Percentiles rank a stretch among this genome's conserved stretches.
Evolutionary conservation across 768 basidiomycete species (phyloP).

Genomic region (Pulveroboletus sp.): DNA sequence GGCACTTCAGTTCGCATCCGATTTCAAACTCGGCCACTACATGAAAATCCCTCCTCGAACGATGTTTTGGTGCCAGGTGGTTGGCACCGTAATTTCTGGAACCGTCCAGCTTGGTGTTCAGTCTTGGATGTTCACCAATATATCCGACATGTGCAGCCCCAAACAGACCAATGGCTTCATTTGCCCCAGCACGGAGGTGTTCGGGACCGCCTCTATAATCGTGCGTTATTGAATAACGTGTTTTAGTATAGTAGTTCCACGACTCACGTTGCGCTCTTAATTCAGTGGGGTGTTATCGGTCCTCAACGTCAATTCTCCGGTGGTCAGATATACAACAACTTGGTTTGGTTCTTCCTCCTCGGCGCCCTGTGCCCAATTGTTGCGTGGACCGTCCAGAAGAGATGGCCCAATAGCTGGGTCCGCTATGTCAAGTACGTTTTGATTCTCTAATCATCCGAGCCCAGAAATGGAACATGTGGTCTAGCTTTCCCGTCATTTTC

Average conservation of each 20-base stretch:
- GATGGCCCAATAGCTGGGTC: slow-evolving; percentile 61
- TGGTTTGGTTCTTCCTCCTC: slow-evolving; percentile 76
- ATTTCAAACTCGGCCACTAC: slow-evolving; percentile 75
- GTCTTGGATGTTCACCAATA: slow-evolving; percentile 49
- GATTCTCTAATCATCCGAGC: not conserved
- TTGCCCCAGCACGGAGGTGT: slow-evolving; percentile 37
- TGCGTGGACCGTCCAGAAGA: slow-evolving; percentile 48
- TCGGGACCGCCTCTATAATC: slow-evolving; percentile 46
- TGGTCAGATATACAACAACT: slow-evolving; percentile 58
- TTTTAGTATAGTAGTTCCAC: not conserved
- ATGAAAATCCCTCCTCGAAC: slow-evolving; percentile 64
- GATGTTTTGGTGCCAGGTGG: slow-evolving; percentile 67
- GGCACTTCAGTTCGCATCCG: slow-evolving; percentile 65
- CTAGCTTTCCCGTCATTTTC: slow-evolving; percentile 49
- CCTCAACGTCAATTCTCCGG: slow-evolving; percentile 68
- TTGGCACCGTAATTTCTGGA: slow-evolving; percentile 56
- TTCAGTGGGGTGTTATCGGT: slow-evolving; percentile 72
- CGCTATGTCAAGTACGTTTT: slow-evolving; percentile 59
- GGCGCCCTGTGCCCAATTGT: slow-evolving; percentile 60
- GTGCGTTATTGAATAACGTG: slow-evolving; percentile 34
- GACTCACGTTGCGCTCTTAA: not conserved
- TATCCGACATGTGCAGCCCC: slow-evolving; percentile 30
- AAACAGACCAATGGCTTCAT: slow-evolving; percentile 26
- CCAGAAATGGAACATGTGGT: not conserved
- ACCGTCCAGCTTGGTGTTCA: slow-evolving; percentile 66